phyloP scores from a whole-genome alignment of 2,329 filamentous ascomycete species.

The Xylariales sp. region DNA sequence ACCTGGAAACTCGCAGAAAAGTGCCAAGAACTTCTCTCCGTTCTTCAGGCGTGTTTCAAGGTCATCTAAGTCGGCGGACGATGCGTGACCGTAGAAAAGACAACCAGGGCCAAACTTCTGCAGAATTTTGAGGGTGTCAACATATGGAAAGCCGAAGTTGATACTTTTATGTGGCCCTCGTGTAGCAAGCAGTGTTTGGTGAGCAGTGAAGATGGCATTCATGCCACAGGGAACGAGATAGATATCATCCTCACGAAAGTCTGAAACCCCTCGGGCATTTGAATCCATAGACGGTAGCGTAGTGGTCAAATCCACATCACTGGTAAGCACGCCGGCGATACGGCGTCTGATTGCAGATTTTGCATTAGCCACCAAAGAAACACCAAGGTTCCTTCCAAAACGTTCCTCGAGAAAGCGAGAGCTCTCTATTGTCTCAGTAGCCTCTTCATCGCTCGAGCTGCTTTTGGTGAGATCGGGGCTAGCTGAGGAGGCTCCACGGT shows the following conservation, averaged over 20 bases:
- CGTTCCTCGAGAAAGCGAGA: conserved; percentile 86
- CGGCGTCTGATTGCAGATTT: conserved; percentile 81
- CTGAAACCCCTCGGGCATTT: conserved; percentile 52
- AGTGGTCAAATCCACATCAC: conserved; percentile 60
- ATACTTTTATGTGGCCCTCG: conserved; percentile 70
- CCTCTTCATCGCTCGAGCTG: conserved; percentile 16
- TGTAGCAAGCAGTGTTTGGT: conserved; percentile 65
- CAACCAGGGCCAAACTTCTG: conserved; percentile 92
- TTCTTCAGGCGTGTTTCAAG: conserved; percentile 65
- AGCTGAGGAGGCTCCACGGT: conserved; percentile 15
- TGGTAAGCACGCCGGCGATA: conserved; percentile 80
- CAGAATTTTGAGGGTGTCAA: conserved; percentile 91
- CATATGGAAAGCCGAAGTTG: conserved; percentile 95
- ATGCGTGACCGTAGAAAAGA: conserved; percentile 80
- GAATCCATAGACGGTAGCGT: conserved; percentile 42
- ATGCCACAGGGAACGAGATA: conserved; percentile 88
- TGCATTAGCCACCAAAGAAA: conserved; percentile 74
- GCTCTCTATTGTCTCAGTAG: conserved; percentile 56
- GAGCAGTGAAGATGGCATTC: conserved; percentile 90
- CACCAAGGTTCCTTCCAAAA: conserved; percentile 85
- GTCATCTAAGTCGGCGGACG: conserved; percentile 74
- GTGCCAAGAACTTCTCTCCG: conserved; percentile 73
- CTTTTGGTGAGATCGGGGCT: conserved; percentile 11
- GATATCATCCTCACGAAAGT: conserved; percentile 79
- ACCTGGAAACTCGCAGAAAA: conserved; percentile 94